Evolutionary conservation across 768 basidiomycete genomes (phyloP), one percentile per base, ranked within the genome.

Genomic region (Phaeotremella fagi): DNA sequence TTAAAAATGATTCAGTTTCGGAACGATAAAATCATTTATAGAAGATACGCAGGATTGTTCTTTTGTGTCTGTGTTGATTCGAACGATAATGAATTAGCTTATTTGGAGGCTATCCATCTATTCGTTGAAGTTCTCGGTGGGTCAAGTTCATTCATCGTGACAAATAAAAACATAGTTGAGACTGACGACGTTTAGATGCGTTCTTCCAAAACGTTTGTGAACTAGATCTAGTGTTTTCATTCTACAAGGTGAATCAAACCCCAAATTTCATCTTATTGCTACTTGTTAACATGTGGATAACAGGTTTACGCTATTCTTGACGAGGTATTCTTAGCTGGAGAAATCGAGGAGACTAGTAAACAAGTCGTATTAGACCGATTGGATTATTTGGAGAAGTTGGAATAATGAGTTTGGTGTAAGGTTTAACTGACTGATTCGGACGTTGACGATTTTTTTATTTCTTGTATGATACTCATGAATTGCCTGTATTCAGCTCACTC

Each of bases 161-260:
- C n/a, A n/a, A n/a, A n/a, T n/a, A n/a, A n/a, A n/a, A n/a, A n/a
- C n/a, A n/a, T n/a, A n/a, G n/a, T n/a, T n/a, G n/a, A n/a, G n/a
- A n/a, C n/a, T n/a, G n/a, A n/a, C n/a, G n/a, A n/a, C n/a, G 52
- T 50, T 6, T 53, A 95, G 94, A 98, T 72, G 84, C 91, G 0
- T 99, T 98, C 79, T 99, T 99, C 68, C 91, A 97, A 71, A 98
- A 99, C 63, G 95, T 99, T 1, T 97, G 95, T 77, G 92, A 97
- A 74, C 79, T 97, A 26, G 95, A 98, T 70, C 82, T 99, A 0
- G 95, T 99, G 2, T 99, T 98, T 79, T 97, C 97, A 75, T 99
- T 98, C 73, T 95, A 98, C 77, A 98, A 98, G 79, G 89, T 86
- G 36, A 18, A 74, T 55, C 4, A 5, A 26, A 11, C 3, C 16